Evolutionary conservation across 75 land plant species (phyloP).

Genomic region (Cryptomeria japonica): DNA sequence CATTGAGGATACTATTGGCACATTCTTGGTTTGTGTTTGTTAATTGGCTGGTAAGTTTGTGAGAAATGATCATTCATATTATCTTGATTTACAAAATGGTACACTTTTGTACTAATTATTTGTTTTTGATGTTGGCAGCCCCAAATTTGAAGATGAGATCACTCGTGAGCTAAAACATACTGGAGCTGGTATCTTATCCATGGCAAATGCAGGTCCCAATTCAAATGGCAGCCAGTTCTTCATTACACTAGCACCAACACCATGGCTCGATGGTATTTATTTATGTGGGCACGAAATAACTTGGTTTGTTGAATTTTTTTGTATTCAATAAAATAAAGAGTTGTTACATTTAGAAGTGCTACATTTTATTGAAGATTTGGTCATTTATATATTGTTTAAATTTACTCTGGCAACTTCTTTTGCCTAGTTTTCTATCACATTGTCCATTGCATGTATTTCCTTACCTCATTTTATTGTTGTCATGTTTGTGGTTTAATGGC

Average conservation of each 20-base stretch:
- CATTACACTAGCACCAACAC: conserved; percentile 77
- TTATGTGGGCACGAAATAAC: not conserved
- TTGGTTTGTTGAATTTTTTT: not conserved
- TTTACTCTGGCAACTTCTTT: not conserved
- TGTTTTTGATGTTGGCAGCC: conserved; percentile 28
- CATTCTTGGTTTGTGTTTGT: conserved; percentile 4
- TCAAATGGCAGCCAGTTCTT: conserved; percentile 98
- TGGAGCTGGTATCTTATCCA: conserved; percentile 90
- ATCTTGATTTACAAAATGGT: not conserved
- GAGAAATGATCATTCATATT: not conserved
- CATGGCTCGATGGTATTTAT: conserved; percentile 74
- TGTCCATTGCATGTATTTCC: not conserved
- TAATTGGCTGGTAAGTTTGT: not conserved
- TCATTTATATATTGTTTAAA: not conserved
- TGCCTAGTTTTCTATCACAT: not conserved
- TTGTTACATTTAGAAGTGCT: not conserved
- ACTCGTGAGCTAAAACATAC: conserved; percentile 83
- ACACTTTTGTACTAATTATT: not conserved
- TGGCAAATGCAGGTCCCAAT: conserved; percentile 95
- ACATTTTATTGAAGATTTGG: not conserved
- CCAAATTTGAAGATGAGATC: conserved; percentile 87
- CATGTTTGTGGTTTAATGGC: not conserved
- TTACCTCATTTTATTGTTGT: not conserved
- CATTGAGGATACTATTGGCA: not conserved
- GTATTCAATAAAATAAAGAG: not conserved